Evolutionary conservation across 495 filamentous ascomycete species (phyloP), one percentile per base, ranked within the genome.

Genomic region (Ascobolus immersus): DNA sequence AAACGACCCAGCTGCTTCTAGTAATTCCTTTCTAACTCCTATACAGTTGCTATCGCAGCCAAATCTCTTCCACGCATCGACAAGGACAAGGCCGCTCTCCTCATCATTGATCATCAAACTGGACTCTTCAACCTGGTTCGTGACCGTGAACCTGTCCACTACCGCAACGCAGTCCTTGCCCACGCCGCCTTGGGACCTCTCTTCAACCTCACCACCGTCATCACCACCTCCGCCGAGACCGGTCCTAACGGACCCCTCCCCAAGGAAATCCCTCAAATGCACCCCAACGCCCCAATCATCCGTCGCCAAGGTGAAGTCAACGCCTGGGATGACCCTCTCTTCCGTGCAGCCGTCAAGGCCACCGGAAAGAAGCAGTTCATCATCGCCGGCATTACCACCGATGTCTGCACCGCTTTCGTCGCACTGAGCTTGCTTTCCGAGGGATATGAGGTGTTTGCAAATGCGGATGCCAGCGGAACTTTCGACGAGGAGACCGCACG

Each of bases 361-460:
- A 62, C 69, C 1, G 65, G 65, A 33, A 71, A 65, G 50, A 70
- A 59, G 25, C 75, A 82, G 47, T 54, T 80, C 38, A 74, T 82
- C 47, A 40, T 82, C 1, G 72, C 54, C 10, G 76, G 76, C 9
- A 78, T 82, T 36, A 64, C 66, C 0, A 80, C 75, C 0, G 74
- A 82, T 47, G 76, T 48, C 13, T 49, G 64, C 57, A 76, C 73
- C 5, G 51, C 71, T 3, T 80, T 80, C 57, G 55, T 77, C 17
- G 71, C 76, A 1, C 61, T 79, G 24, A 75, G 71, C 0, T 64
- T 80, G 2, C 55, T 67, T 21, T 61, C 65, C 10, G 76, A 65
- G 17, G 76, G 76, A 17, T 82, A 77, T 49, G 61, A 64, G n/a
- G 76, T 82, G 29, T 79, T 59, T 45, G 73, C 73, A 43, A 78